A percentile compares a stretch with the other conserved stretches of the same genome.
These are phyloP conservation scores for Aspergillus proliferans DNA, from an alignment of 2,329 filamentous ascomycete genomes.

Conservation along the genomic window DNA sequence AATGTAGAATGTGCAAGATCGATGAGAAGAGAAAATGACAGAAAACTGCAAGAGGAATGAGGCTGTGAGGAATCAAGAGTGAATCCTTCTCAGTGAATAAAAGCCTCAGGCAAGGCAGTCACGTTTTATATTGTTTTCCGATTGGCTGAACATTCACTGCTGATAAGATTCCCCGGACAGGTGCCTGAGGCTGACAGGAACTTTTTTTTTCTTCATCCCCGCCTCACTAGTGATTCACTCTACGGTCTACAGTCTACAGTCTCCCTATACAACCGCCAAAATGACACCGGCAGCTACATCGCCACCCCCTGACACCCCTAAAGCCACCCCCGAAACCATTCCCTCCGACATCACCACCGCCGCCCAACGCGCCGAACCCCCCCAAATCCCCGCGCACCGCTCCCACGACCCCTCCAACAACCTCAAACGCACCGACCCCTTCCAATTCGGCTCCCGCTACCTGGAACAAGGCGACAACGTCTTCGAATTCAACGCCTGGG, in stretches of 20 bases:
- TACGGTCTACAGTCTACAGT: neutral
- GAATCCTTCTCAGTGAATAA: neutral
- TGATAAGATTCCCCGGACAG: neutral
- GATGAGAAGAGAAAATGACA: conserved; percentile 6
- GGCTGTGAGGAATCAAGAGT: neutral
- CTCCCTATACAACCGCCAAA: neutral
- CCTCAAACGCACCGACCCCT: conserved; percentile 83
- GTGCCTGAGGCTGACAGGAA: conserved; percentile 3
- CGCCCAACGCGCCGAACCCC: conserved; percentile 42
- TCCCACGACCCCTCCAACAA: conserved; percentile 66
- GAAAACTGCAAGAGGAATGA: conserved; percentile 4
- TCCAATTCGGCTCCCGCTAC: conserved; percentile 87
- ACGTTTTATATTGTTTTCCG: conserved; percentile 14
- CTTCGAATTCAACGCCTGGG: conserved; percentile 98
- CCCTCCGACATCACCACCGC: conserved; percentile 23
- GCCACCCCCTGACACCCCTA: neutral
- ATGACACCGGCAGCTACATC: neutral
- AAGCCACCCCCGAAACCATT: neutral
- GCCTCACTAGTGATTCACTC: conserved; percentile 1
- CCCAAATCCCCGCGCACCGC: conserved; percentile 52
- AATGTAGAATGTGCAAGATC: neutral
- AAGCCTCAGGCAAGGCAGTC: conserved; percentile 29
- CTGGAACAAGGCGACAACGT: conserved; percentile 80
- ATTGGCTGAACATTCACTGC: conserved; percentile 12
- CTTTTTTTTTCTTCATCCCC: conserved; percentile 6